Evolutionary conservation across 768 basidiomycete species (phyloP).

Genomic region (Hortiboletus campestris): DNA sequence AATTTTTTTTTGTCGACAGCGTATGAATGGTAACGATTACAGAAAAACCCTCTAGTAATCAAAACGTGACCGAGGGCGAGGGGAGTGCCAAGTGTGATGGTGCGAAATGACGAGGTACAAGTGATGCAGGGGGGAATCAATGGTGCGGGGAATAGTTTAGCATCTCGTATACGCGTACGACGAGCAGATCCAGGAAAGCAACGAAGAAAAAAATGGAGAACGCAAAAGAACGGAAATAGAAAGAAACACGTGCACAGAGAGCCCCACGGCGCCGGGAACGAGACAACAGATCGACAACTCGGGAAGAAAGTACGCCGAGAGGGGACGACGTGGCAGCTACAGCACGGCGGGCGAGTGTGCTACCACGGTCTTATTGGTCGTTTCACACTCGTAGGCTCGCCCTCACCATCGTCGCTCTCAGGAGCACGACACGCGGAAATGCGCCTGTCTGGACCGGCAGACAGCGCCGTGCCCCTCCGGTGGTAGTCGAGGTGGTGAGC

Average conservation of each 20-base stretch:
- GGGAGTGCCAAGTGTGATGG: constrained; percentile 3
- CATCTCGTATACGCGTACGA: not conserved
- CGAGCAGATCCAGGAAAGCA: constrained; percentile 10
- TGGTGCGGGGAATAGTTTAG: constrained; percentile 18
- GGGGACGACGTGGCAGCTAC: not conserved
- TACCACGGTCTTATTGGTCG: constrained; percentile 51
- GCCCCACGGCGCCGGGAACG: not conserved
- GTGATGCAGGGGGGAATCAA: constrained; percentile 17
- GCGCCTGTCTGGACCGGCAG: constrained; percentile 23
- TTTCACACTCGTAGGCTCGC: constrained; percentile 26
- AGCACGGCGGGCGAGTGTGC: not conserved
- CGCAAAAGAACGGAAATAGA: not conserved
- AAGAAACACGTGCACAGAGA: not conserved
- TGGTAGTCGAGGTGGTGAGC: constrained; percentile 6
- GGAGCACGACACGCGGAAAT: constrained; percentile 25
- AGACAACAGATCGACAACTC: not conserved
- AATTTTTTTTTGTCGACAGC: constrained; percentile 8
- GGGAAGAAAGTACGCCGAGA: not conserved
- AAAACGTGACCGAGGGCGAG: not conserved
- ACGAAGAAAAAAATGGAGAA: not conserved
- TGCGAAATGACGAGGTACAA: constrained; percentile 15
- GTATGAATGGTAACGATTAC: constrained; percentile 6
- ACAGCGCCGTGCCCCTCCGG: constrained; percentile 16
- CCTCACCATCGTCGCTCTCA: constrained; percentile 39
- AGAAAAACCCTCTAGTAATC: not conserved